A percentile compares a stretch with the other conserved stretches of the same genome.
These are phyloP conservation scores for Zoysia matrella DNA, from an alignment of 202 grass and related monocot genomes.

Conservation along the genomic window DNA sequence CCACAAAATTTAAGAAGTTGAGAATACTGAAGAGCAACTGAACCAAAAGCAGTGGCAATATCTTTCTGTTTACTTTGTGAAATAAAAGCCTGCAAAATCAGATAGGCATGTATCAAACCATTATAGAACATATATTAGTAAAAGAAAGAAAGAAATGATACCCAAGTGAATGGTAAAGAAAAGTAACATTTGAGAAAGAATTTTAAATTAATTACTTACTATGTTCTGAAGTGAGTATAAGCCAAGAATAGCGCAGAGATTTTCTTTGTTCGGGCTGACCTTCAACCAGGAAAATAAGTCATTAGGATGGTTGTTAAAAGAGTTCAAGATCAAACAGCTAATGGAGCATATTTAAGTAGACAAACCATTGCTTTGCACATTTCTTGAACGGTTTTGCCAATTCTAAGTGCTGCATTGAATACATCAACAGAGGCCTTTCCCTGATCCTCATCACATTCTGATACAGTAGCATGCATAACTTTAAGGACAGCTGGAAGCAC, in stretches of 20 bases:
- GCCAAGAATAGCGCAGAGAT: conserved; percentile 77
- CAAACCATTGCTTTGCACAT: conserved; percentile 82
- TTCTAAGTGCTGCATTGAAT: conserved; percentile 61
- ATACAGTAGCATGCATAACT: conserved; percentile 56
- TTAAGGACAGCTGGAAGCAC: conserved; percentile 76
- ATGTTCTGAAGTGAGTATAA: conserved; percentile 86
- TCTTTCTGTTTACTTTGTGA: conserved; percentile 57
- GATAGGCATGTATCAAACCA: conserved; percentile 16
- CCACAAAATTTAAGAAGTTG: conserved; percentile 72
- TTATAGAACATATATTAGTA: conserved; percentile 27
- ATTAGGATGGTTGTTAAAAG: conserved; percentile 15
- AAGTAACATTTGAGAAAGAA: conserved; percentile 19
- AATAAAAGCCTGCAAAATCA: conserved; percentile 66
- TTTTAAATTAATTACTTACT: conserved; percentile 53
- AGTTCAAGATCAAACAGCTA: not conserved
- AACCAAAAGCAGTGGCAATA: conserved; percentile 57
- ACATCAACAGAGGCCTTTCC: conserved; percentile 56
- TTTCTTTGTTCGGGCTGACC: conserved; percentile 61
- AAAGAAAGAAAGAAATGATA: conserved; percentile 27
- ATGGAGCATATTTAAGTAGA: conserved; percentile 19
- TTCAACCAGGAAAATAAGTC: conserved; percentile 42
- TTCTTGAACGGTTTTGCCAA: conserved; percentile 74
- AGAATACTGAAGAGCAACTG: conserved; percentile 60
- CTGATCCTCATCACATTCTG: conserved; percentile 53
- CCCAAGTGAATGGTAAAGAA: conserved; percentile 27